Conservation (phyloP, 805 yeast genomes). For the Sugiyamaella valdiviana region DNA sequence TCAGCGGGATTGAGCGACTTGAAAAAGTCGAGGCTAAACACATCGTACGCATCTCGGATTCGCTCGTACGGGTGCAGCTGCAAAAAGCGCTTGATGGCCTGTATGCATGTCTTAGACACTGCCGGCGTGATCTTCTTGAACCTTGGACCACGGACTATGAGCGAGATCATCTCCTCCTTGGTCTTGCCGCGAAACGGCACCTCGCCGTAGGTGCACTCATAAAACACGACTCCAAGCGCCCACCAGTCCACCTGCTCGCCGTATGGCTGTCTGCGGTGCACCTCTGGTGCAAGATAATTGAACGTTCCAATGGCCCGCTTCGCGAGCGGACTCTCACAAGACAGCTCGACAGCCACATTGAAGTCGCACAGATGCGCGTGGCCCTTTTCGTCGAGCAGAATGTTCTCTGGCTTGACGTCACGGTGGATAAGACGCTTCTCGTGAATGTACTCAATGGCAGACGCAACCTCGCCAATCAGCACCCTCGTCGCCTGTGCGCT, state of each 20-base stretch:
- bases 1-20: neutral
- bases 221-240: conserved; percentile 31
- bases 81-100: conserved; percentile 16
- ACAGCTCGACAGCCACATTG: conserved; percentile 86
- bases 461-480: conserved; percentile 27
- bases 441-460: conserved; percentile 44
- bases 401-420: conserved; percentile 91
- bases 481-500: conserved; percentile 24
- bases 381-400: conserved; percentile 74
- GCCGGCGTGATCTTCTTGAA: conserved; percentile 12
- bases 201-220: conserved; percentile 26
- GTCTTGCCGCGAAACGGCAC: conserved; percentile 24
- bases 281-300: conserved; percentile 28
- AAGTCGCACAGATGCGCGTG: conserved; percentile 93
- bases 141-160: conserved; percentile 6
- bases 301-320: conserved; percentile 25
- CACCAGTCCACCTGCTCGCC: conserved; percentile 30
- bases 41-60: conserved; percentile 4
- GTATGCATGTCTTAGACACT: conserved; percentile 14
- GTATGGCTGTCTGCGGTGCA: conserved; percentile 21
- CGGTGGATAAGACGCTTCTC: conserved; percentile 65
- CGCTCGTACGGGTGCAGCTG: conserved; percentile 12
- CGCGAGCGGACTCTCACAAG: conserved; percentile 19
- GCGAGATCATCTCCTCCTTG: conserved; percentile 10
- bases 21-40: conserved; percentile 16